Base-by-base conservation (phyloP, 2,329 filamentous ascomycete species). In the Chalara sp. region DNA sequence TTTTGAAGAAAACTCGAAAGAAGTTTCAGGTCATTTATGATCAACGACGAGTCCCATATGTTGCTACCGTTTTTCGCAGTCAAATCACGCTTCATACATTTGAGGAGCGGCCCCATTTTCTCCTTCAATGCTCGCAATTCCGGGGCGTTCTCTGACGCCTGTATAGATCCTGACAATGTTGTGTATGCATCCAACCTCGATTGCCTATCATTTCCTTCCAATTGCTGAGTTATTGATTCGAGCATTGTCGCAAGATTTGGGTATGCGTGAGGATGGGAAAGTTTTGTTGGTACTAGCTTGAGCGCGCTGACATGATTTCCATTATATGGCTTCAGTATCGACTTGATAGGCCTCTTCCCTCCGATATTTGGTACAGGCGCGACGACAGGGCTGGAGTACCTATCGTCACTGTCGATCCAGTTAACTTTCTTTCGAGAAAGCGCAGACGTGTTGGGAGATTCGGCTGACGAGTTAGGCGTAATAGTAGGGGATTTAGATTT, bases 1-100 rank as follows among this genome's bases (percentile, higher is more conserved):
- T 88, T 86, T 67, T 86, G 84, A 4, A 95, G 76, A 51, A 97
- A 84, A 2, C 84, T 87, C 52, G 81, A 81, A 28, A 93, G 78
- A 5, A 97, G 73, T 53, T 83, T 88, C 48, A 96, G 72, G 3
- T 90, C 86, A 58, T 95, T 86, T 48, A 84, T 85, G 45, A 84
- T 77, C 10, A 97, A 76, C 43, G 84, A 84, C 1, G 78, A 78
- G 61, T 95, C 88, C 50, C 72, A 71, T 44, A 64, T 69, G 47
- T 80, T 77, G 52, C 76, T 71, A 5, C 75, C 65, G 35, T 78
- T 75, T 57, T 80, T 83, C 8, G 81, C 76, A 6, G 76, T 78
- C 29, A 96, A 75, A 64, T 99, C 93, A 53, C 91, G 80, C 61
- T 86, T 83, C 50, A 97, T 89, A 64, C 90, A 96, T 53, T 89